Conservation (phyloP, 495 filamentous ascomycete species). For the Hypoxylon trugodes region DNA sequence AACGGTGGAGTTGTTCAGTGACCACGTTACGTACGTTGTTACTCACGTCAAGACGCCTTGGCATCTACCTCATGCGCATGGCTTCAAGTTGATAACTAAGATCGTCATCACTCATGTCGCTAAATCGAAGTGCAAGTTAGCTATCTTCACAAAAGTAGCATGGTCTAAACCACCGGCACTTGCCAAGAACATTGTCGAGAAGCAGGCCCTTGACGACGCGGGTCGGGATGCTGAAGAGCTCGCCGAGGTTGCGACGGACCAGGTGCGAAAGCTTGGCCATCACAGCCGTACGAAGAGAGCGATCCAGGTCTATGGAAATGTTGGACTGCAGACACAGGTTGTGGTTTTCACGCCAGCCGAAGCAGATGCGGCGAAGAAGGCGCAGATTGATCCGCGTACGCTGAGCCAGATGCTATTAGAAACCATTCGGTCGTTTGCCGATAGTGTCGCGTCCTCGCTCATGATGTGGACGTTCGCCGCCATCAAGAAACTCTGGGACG, state of each 20-base stretch:
- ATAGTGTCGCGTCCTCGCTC: conserved; percentile 74
- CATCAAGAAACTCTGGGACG: conserved; percentile 70
- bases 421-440: conserved; percentile 69
- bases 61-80: conserved; percentile 82
- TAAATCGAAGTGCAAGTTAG: conserved; percentile 90
- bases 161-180: conserved; percentile 77
- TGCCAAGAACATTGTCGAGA: conserved; percentile 77
- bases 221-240: conserved; percentile 86
- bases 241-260: conserved; percentile 83
- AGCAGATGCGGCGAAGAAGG: conserved; percentile 49
- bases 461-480: conserved; percentile 76
- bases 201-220: conserved; percentile 81
- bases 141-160: conserved; percentile 85
- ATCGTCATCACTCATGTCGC: conserved; percentile 92
- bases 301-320: conserved; percentile 85
- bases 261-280: conserved; percentile 81
- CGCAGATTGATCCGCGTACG: conserved; percentile 71
- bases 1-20: conserved; percentile 88
- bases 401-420: conserved; percentile 75
- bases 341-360: conserved; percentile 67
- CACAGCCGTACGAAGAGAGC: conserved; percentile 90
- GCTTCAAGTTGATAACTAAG: conserved; percentile 87
- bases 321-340: conserved; percentile 75
- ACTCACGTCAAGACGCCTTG: conserved; percentile 88
- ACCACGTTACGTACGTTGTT: conserved; percentile 95